Base-by-base conservation (phyloP, 208 protist genomes). In the Blastocrithidia nonstop region DNA sequence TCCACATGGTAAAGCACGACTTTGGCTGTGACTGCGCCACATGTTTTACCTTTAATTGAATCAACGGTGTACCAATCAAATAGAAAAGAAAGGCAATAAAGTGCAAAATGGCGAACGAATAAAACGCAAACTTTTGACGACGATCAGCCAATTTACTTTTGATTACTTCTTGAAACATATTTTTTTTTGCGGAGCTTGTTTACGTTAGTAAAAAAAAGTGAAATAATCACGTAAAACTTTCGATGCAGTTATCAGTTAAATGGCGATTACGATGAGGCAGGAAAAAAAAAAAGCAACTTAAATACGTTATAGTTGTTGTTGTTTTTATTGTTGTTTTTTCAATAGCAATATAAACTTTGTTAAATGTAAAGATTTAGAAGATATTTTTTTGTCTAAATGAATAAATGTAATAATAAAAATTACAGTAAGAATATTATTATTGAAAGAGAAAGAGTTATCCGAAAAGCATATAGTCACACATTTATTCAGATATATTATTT, bases 401-500 rank as follows among this genome's bases (percentile, higher is more conserved):
- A 20, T 9, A 13, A 48, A 50, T n/a, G 23, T 43, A 41, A 49
- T 45, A 1, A 57, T 41, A 57, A 50, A 41, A 43, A 42, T 4
- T 42, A 43, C 13, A 42, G 23, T 25, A 50, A 40, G 15, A 42
- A 16, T 25, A 39, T 19, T 16, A 39, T 36, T 36, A 41, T 2
- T 5, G 38, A 21, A 25, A 23, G 32, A 46, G 21, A 25, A 51
- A 31, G 53, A 37, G 23, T 26, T 27, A 33, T 54, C 17, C 23
- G 16, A 37, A 46, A 25, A 11, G 15, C 23, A 50, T 9, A 55
- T 33, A 9, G 4, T 7, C 1, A 11, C 36, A 1, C 2, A 41
- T 41, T 13, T 25, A 8, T 38, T 27, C 24, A 46, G 42, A 40
- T 13, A 40, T 46, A 38, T 46, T 46, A 28, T 23, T 40, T 40